A percentile compares a stretch with the other conserved stretches of the same genome.
Evolutionary conservation across 768 basidiomycete species (phyloP).

Genomic region (Psilocybe tampanensis): DNA sequence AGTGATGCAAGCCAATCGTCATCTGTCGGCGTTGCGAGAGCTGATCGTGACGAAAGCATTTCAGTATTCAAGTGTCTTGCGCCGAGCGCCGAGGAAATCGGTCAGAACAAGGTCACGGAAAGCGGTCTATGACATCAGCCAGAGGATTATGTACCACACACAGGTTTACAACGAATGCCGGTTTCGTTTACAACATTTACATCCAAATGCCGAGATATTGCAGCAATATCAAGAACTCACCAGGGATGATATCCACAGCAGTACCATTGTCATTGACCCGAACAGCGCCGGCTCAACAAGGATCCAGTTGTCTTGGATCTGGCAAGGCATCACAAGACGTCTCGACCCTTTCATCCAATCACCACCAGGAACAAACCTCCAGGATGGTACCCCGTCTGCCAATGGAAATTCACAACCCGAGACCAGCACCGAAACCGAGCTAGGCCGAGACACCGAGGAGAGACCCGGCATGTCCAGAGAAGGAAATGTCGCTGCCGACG

Average conservation of each 20-base stretch:
- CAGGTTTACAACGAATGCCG: constrained; percentile 3
- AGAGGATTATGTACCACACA: background rate
- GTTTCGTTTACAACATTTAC: background rate
- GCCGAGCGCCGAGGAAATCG: no score
- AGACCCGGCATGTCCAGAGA: no score
- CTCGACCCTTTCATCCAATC: background rate
- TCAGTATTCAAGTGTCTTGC: no score
- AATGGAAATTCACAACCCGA: no score
- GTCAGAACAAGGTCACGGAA: no score
- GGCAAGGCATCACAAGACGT: background rate
- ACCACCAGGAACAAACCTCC: no score
- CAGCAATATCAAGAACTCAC: background rate
- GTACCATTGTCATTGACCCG: constrained; percentile 15
- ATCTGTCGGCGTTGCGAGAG: background rate
- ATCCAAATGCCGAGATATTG: background rate
- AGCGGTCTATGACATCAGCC: no score
- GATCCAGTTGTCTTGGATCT: constrained; percentile 14
- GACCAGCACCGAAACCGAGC: no score
- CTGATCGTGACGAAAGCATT: background rate
- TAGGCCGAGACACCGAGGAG: no score
- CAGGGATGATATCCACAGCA: constrained; percentile 10
- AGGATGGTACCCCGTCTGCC: no score
- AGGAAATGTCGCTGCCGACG: no score
- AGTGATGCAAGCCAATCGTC: background rate
- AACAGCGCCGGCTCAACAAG: constrained; percentile 11